A percentile compares a stretch with the other conserved stretches of the same genome.
phyloP scores from a whole-genome alignment of 257 asterid species.

The Gynochthodes officinalis region DNA sequence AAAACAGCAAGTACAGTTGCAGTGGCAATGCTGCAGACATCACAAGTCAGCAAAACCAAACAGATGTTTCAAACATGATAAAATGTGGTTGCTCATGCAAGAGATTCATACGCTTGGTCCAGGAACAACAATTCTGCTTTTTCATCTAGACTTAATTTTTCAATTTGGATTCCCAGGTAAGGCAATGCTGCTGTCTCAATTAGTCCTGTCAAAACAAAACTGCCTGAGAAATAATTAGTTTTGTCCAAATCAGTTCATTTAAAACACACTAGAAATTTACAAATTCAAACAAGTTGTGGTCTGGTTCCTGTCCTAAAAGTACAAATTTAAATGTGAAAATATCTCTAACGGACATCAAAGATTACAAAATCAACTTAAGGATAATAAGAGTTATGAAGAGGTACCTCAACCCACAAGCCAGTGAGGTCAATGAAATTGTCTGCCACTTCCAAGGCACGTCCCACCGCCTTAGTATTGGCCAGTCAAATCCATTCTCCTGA shows the following conservation, averaged over 20 bases:
- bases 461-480: slow-evolving; percentile 81
- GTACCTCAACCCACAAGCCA: slow-evolving; percentile 97
- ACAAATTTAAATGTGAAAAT: neutral
- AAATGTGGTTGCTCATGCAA: slow-evolving; percentile 11
- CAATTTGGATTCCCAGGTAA: slow-evolving; percentile 58
- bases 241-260: slow-evolving; percentile 7
- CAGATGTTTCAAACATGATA: slow-evolving; percentile 3
- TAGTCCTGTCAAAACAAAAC: slow-evolving; percentile 97
- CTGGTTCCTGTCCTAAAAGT: neutral
- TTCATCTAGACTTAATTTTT: slow-evolving; percentile 77
- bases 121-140: slow-evolving; percentile 82
- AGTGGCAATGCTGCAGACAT: slow-evolving; percentile 64
- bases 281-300: neutral
- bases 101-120: slow-evolving; percentile 64
- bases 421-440: slow-evolving; percentile 72
- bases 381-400: slow-evolving; percentile 15
- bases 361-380: neutral
- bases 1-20: slow-evolving; percentile 78
- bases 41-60: slow-evolving; percentile 20
- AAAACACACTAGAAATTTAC: neutral
- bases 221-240: slow-evolving; percentile 75
- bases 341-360: neutral
- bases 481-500: slow-evolving; percentile 54
- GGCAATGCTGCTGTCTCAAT: slow-evolving; percentile 76
- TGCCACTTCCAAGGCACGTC: slow-evolving; percentile 99